These are phyloP conservation scores for Alternaria incomplexa DNA, from an alignment of 2,329 filamentous ascomycete species.

Conservation along the genomic window DNA sequence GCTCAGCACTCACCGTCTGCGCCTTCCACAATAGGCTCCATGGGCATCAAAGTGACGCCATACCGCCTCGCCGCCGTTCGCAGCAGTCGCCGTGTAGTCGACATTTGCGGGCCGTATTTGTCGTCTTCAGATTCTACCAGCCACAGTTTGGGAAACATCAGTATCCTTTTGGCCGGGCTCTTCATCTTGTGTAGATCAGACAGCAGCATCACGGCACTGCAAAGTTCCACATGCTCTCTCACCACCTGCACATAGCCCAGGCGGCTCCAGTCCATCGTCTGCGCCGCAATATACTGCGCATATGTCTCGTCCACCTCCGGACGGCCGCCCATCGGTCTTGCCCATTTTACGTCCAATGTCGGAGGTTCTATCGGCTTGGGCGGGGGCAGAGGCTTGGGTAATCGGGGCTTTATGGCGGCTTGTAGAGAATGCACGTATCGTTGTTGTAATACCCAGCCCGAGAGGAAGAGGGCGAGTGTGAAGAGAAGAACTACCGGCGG, in stretches of 20 bases:
- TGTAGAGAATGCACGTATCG: conserved; percentile 81
- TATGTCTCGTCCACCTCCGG: conserved; percentile 38
- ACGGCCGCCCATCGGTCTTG: conserved; percentile 36
- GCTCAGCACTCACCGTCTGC: conserved; percentile 32
- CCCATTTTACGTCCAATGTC: conserved; percentile 47
- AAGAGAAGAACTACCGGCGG: conserved; percentile 68
- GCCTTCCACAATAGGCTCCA: conserved; percentile 48
- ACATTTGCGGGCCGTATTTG: conserved; percentile 50
- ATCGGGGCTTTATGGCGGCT: conserved; percentile 68
- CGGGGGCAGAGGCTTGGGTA: conserved; percentile 48
- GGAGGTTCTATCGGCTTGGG: conserved; percentile 42
- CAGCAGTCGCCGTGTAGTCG: conserved; percentile 53
- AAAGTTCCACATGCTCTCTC: conserved; percentile 54
- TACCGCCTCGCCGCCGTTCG: conserved; percentile 55
- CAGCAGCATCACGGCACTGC: conserved; percentile 58
- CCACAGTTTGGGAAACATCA: conserved; percentile 54
- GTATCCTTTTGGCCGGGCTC: conserved; percentile 53
- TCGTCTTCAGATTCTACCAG: conserved; percentile 44
- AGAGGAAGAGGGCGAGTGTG: conserved; percentile 82
- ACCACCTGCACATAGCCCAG: conserved; percentile 58
- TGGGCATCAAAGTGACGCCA: conserved; percentile 52
- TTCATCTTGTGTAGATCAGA: conserved; percentile 54
- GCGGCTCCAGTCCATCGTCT: conserved; percentile 52
- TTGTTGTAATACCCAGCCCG: conserved; percentile 87
- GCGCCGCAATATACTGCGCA: conserved; percentile 40